Evolutionary conservation across 371 early-diverging fungal genomes (phyloP), one percentile per base, ranked within the genome.

Genomic region (Lichtheimia ramosa): DNA sequence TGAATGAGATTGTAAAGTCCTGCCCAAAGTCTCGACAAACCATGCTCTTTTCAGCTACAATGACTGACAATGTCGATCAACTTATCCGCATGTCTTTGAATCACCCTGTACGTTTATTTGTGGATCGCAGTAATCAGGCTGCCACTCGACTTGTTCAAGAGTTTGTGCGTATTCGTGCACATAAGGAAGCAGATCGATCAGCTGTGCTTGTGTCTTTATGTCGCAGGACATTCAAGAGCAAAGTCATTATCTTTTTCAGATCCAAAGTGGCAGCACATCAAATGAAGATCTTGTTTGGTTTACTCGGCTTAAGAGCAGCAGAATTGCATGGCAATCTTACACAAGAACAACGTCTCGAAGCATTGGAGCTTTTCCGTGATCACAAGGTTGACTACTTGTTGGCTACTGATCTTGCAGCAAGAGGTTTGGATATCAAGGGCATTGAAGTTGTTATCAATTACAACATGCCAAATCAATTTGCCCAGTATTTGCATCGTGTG

Each of bases 11-110:
- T 77, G 85, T 99, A 69, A 89, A 91, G 54, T 67, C 89, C 16
- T 94, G 95, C 55, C 98, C 99, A 13, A 81, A 83, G 49, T 83
- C 89, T 20, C 86, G 99, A 63, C 99, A 99, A 71, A 98, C 99
- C 1, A 94, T 99, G 92, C 87, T 99, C 49, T 99, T 99, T 83
- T 96, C 97, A 43, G 99, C 99, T 15, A 99, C 99, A n/a, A 99
- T 99, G 99, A 99, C 99, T 3, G 96, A 96, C 70, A 97, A 98
- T 66, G 96, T 97, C 27, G 96, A 97, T 70, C 89, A 96, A 65
- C 83, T 99, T 54, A 89, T 96, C 50, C 90, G 95, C 43, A 85
- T 98, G 74, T 96, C 97, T 0, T 82, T 98, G 53, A 86, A 92
- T 54, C 77, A 88, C 18, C 99, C 98, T 27, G 92, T 93, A 4